phyloP scores from a whole-genome alignment of 2,329 filamentous ascomycete genomes.

The Dactylellina sp. region DNA sequence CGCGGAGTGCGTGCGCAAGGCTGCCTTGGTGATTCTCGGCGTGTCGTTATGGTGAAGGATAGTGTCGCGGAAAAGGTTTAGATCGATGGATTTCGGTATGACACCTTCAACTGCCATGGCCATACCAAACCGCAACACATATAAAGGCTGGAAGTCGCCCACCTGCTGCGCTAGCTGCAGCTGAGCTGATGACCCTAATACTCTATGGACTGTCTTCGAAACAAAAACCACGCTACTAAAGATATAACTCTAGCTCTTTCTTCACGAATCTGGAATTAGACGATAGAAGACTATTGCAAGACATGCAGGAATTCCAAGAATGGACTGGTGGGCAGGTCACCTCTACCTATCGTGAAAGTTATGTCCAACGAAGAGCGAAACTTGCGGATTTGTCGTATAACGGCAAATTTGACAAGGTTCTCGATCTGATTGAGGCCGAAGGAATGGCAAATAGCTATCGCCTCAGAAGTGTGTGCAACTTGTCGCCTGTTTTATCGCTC shows the following conservation, averaged over 20 bases:
- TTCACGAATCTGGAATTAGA: neutral
- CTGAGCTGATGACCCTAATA: too few relatives aligned
- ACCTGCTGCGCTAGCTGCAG: neutral
- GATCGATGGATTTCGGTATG: constrained; percentile 14
- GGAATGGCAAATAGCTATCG: constrained; percentile 25
- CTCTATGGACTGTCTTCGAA: too few relatives aligned
- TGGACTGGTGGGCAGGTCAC: constrained; percentile 32
- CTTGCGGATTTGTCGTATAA: constrained; percentile 38
- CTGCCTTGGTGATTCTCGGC: neutral
- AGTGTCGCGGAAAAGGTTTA: constrained; percentile 3
- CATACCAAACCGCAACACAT: constrained; percentile 28
- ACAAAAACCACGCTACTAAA: too few relatives aligned
- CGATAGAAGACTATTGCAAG: neutral
- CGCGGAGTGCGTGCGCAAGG: neutral
- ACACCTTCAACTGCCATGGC: constrained; percentile 17
- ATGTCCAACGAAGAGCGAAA: neutral
- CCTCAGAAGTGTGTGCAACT: constrained; percentile 27
- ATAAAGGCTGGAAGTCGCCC: constrained; percentile 1
- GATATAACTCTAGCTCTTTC: neutral
- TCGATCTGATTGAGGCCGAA: constrained; percentile 36
- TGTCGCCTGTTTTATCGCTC: neutral
- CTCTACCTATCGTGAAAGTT: constrained; percentile 18
- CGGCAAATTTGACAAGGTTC: constrained; percentile 37
- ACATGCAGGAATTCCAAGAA: constrained; percentile 17
- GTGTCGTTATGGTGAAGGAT: constrained; percentile 8